phyloP scores from a whole-genome alignment of 2,329 filamentous ascomycete genomes.

The Stemphylium beticola region DNA sequence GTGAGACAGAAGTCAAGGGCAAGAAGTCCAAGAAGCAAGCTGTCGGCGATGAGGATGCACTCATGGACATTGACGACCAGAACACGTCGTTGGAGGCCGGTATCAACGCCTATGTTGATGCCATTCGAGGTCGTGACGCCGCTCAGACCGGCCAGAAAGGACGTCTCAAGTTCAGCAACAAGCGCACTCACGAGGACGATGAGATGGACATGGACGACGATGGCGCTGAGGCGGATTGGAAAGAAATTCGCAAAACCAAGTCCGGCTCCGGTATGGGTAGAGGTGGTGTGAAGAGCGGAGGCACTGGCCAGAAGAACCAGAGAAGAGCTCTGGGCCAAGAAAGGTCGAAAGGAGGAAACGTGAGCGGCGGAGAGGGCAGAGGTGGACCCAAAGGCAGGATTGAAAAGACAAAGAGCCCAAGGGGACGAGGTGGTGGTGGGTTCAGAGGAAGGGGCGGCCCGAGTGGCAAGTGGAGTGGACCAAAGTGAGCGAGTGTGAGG shows the following conservation, averaged over 20 bases:
- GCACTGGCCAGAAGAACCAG: constrained; percentile 29
- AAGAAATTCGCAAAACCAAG: constrained; percentile 47
- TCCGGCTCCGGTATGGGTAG: constrained; percentile 39
- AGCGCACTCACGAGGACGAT: constrained; percentile 50
- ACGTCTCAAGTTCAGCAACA: constrained; percentile 66
- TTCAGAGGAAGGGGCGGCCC: constrained; percentile 10
- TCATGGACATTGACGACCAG: constrained; percentile 66
- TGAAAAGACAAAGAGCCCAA: constrained; percentile 12
- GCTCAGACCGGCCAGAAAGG: constrained; percentile 64
- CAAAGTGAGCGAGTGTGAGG: constrained; percentile 6
- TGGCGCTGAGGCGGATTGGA: constrained; percentile 42
- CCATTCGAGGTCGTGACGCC: constrained; percentile 65
- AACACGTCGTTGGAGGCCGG: constrained; percentile 55
- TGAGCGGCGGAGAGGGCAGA: constrained; percentile 24
- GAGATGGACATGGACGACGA: constrained; percentile 57
- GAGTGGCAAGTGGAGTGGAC: constrained; percentile 14
- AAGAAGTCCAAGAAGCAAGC: constrained; percentile 44
- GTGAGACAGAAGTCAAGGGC: constrained; percentile 34
- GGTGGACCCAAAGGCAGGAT: constrained; percentile 22
- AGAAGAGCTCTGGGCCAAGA: constrained; percentile 47
- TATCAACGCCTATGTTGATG: constrained; percentile 67
- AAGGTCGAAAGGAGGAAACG: constrained; percentile 40
- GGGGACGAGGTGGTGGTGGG: constrained; percentile 19
- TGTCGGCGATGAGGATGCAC: constrained; percentile 53
- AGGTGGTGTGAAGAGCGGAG: constrained; percentile 29